Base-by-base conservation (phyloP, 106 monocot genomes). In the Allium cepa region DNA sequence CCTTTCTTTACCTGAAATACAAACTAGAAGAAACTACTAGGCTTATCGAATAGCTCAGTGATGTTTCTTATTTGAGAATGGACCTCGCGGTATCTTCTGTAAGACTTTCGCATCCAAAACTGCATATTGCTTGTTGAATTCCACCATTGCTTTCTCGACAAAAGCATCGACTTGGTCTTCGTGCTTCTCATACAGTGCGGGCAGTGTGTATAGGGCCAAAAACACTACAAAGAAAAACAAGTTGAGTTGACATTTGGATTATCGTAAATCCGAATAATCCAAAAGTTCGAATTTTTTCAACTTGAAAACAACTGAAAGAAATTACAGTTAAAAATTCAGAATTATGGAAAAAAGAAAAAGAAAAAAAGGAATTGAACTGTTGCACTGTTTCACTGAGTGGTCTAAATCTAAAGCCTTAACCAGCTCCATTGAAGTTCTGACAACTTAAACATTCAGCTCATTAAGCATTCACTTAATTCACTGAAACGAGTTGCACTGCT, bases 11-110 rank as follows among this genome's bases (percentile, higher is more conserved):
- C 5, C 36, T 36, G 36, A 36, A 36, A 36, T 36, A 36, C 36
- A 36, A 28, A 14, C 10, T 62, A 62, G 5, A 62, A 62, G 61
- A 62, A 62, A 28, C 26, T 62, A 62, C 1, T 36, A 63, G 46
- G 16, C 13, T 7, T 46, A 47, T 36, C 46, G 7, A 2, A 7
- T 10, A 63, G 47, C 68, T 69, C 45, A 69, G 8, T 46, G 68
- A 7, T 69, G 68, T 46, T 76, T 76, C 63, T 69, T 72, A 50
- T 72, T 62, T 26, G 68, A 52, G 9, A 76, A 72, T 7, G 80
- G 72, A 15, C 83, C 83, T 66, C 71, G 67, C 14, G 83, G 83
- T 47, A 83, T 83, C 57, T 79, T 83, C 62, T 66, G 61, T 11
- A 83, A 64, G 53, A 66, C 62, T 36, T 75, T 76, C 0, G 63